A percentile compares a stretch with the other conserved stretches of the same genome.
phyloP scores from a whole-genome alignment of 345 rosid genomes.

The Lepidium aucheri region DNA sequence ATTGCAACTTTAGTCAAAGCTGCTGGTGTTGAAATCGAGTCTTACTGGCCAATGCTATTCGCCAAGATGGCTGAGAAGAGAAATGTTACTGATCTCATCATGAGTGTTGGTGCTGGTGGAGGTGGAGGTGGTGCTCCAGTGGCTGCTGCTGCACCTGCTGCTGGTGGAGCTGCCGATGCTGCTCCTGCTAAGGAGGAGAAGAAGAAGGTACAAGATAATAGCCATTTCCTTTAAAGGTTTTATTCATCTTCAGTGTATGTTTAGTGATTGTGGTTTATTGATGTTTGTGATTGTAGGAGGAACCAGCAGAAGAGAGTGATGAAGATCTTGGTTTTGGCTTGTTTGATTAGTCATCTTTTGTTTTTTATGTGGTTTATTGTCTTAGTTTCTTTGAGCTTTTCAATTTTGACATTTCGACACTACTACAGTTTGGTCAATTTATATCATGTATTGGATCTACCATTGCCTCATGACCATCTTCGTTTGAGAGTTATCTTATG shows the following conservation, averaged over 20 bases:
- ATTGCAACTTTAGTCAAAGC: conserved; percentile 50
- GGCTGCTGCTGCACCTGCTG: conserved; percentile 36
- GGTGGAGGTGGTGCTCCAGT: conserved; percentile 44
- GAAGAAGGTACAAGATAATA: conserved; percentile 39
- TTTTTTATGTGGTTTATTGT: neutral
- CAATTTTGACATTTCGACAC: conserved; percentile 1
- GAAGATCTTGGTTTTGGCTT: conserved; percentile 83
- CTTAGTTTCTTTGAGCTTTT: conserved; percentile 16
- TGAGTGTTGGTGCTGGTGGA: conserved; percentile 69
- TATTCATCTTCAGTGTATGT: neutral
- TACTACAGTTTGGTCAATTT: neutral
- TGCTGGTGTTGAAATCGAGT: conserved; percentile 51
- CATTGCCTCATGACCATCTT: neutral
- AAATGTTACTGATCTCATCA: conserved; percentile 47
- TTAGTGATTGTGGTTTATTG: neutral
- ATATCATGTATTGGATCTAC: neutral
- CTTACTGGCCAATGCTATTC: conserved; percentile 82
- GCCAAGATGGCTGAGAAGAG: conserved; percentile 76
- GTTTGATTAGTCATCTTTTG: conserved; percentile 43
- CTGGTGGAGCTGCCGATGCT: conserved; percentile 37
- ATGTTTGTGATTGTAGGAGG: conserved; percentile 37
- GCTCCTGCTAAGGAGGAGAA: conserved; percentile 66
- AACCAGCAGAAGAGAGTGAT: conserved; percentile 76
- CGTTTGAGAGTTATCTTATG: neutral
- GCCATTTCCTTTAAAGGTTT: neutral